Evolutionary conservation across 1,284 basidiomycete genomes (phyloP).

Genomic region (Rhodofomes roseus): DNA sequence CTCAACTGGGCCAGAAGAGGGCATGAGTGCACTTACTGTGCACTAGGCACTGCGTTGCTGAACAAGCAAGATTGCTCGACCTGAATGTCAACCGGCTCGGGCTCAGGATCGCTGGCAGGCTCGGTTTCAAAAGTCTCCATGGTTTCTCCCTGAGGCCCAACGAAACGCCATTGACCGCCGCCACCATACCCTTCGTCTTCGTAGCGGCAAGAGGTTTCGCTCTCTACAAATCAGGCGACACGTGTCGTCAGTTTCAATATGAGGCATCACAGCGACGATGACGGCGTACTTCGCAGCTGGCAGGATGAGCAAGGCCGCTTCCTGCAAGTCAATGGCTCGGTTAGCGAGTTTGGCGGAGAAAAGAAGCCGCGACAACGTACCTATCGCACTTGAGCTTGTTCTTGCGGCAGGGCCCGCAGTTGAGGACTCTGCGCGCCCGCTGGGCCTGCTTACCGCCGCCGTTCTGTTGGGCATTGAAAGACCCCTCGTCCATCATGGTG

Average conservation of each 20-base stretch:
- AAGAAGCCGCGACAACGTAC: slow-evolving; percentile 32
- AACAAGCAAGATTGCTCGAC: background rate
- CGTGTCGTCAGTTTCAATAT: background rate
- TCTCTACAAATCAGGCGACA: background rate
- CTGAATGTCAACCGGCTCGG: background rate
- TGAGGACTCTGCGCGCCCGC: slow-evolving; percentile 77
- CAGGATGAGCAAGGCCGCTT: slow-evolving; percentile 81
- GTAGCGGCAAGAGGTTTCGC: background rate
- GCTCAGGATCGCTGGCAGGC: background rate
- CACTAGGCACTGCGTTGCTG: background rate
- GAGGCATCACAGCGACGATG: background rate
- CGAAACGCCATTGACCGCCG: slow-evolving; percentile 31
- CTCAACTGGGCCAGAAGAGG: slow-evolving; percentile 12
- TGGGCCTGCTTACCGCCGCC: slow-evolving; percentile 37
- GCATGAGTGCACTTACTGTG: slow-evolving; percentile 22
- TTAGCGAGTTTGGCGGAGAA: background rate
- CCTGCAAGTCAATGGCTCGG: slow-evolving; percentile 33
- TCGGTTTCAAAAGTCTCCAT: background rate
- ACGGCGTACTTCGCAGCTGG: slow-evolving; percentile 60
- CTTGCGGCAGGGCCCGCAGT: slow-evolving; percentile 79
- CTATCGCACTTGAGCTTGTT: slow-evolving; percentile 84
- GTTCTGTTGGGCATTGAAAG: background rate
- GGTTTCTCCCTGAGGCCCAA: background rate
- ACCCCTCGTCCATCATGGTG: background rate
- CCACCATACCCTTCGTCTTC: background rate